Conservation (phyloP, 306 rosid species). For the Malus fusca region DNA sequence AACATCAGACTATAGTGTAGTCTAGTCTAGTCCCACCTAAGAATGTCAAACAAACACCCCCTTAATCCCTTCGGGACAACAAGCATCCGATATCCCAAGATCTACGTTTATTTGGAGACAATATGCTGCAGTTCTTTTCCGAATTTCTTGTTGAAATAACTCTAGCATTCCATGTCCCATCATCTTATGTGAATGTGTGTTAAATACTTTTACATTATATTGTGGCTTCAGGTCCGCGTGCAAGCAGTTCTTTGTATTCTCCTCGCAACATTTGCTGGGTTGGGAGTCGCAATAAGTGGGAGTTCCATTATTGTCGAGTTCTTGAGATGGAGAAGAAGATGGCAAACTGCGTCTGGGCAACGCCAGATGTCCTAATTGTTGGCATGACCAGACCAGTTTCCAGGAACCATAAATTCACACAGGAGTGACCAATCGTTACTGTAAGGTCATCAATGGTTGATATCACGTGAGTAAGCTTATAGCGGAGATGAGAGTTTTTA, state of each 20-base stretch:
- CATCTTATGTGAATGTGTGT: not conserved
- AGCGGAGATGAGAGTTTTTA: not conserved
- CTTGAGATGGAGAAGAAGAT: slow-evolving; percentile 52
- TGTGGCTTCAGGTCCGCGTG: slow-evolving; percentile 51
- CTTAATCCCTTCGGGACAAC: not conserved
- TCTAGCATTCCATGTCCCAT: not conserved
- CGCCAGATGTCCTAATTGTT: slow-evolving; percentile 20
- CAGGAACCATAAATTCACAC: slow-evolving; percentile 23
- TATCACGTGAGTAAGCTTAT: not conserved
- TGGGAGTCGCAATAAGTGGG: slow-evolving; percentile 86
- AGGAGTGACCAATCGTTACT: slow-evolving; percentile 10
- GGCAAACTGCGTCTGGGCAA: slow-evolving; percentile 35
- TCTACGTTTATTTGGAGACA: not conserved
- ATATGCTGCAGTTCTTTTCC: not conserved
- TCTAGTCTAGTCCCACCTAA: too few species aligned
- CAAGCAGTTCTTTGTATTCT: slow-evolving; percentile 76
- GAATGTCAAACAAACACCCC: too few species aligned
- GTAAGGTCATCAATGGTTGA: slow-evolving; percentile 1
- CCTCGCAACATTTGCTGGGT: slow-evolving; percentile 86
- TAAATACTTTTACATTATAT: not conserved
- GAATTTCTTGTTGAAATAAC: not conserved
- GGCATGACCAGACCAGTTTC: slow-evolving; percentile 21
- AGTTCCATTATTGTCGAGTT: slow-evolving; percentile 63
- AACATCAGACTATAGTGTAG: too few species aligned
- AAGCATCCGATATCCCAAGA: not conserved